Conservation (phyloP, 192 early-diverging fungal genomes). For the Entophlyctis helioformis region DNA sequence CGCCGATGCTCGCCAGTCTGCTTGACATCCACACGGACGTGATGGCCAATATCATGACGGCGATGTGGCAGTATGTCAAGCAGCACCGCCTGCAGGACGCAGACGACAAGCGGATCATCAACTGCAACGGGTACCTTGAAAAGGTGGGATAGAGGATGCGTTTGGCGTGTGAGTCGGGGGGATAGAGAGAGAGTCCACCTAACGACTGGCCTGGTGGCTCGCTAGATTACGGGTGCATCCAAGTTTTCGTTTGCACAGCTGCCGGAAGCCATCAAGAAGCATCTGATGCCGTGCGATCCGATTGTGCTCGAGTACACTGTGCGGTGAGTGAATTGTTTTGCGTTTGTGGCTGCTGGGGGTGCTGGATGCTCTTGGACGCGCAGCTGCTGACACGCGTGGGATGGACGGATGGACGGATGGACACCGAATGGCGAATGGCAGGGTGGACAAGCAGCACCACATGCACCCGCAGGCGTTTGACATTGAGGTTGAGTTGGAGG, state of each 20-base stretch:
- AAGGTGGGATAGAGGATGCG: conserved; percentile 45
- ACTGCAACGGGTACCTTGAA: conserved; percentile 63
- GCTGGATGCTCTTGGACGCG: background rate
- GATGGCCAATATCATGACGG: conserved; percentile 62
- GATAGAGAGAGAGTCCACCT: too few relatives aligned
- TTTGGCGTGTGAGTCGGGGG: too few relatives aligned
- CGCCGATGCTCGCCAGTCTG: conserved; percentile 57
- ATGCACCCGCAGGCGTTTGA: conserved; percentile 75
- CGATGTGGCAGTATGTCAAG: conserved; percentile 95
- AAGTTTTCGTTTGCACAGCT: conserved; percentile 71
- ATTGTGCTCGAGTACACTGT: conserved; percentile 85
- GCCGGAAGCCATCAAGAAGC: conserved; percentile 64
- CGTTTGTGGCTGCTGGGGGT: too few relatives aligned
- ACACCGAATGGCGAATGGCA: too few relatives aligned
- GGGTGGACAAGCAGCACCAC: conserved; percentile 65
- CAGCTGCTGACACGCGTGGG: too few relatives aligned
- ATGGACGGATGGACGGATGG: too few relatives aligned
- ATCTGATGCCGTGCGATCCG: conserved; percentile 72
- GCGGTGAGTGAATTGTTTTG: conserved; percentile 26
- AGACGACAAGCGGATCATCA: conserved; percentile 78
- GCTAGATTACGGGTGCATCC: conserved; percentile 49
- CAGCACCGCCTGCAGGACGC: conserved; percentile 78
- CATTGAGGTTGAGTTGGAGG: conserved; percentile 82
- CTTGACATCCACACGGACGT: conserved; percentile 69
- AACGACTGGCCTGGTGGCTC: too few relatives aligned